Conservation (phyloP, 352 stramenopile species). For the Phytophthora citrophthora region DNA sequence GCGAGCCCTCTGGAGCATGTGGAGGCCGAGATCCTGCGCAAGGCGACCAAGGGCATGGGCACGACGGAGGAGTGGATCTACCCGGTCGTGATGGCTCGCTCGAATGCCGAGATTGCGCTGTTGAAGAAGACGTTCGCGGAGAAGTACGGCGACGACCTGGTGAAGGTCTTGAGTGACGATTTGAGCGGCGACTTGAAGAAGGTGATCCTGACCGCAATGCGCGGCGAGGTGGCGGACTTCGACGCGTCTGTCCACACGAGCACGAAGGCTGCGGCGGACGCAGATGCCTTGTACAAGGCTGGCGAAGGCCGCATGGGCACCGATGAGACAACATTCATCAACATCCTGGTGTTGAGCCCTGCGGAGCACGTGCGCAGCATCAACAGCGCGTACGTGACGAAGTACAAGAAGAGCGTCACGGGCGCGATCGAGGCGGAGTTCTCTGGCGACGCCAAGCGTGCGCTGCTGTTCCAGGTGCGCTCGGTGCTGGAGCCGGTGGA, state of each 20-base stretch:
- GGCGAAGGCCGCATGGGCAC: conserved; percentile 69
- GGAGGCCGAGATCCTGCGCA: conserved; percentile 62
- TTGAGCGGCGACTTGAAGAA: conserved; percentile 66
- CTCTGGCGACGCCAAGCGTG: conserved; percentile 41
- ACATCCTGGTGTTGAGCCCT: conserved; percentile 44
- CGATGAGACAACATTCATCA: conserved; percentile 61
- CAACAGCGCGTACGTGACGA: conserved; percentile 51
- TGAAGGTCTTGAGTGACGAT: conserved; percentile 45
- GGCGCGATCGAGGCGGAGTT: conserved; percentile 72
- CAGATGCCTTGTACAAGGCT: conserved; percentile 66
- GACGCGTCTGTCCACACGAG: conserved; percentile 61
- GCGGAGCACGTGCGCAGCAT: conserved; percentile 52
- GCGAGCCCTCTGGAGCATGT: conserved; percentile 54
- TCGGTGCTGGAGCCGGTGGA: conserved; percentile 57
- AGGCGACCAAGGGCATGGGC: conserved; percentile 33
- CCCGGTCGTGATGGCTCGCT: conserved; percentile 54
- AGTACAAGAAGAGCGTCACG: conserved; percentile 64
- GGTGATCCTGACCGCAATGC: conserved; percentile 58
- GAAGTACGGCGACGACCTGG: conserved; percentile 56
- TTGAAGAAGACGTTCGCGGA: conserved; percentile 74
- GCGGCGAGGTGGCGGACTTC: conserved; percentile 37
- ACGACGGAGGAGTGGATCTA: conserved; percentile 66
- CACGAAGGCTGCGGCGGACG: conserved; percentile 55
- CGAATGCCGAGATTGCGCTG: conserved; percentile 67
- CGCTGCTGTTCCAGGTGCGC: conserved; percentile 49